A percentile compares a stretch with the other conserved stretches of the same genome.
phyloP scores from a whole-genome alignment of 2,329 filamentous ascomycete species.

The Alternaria incomplexa region DNA sequence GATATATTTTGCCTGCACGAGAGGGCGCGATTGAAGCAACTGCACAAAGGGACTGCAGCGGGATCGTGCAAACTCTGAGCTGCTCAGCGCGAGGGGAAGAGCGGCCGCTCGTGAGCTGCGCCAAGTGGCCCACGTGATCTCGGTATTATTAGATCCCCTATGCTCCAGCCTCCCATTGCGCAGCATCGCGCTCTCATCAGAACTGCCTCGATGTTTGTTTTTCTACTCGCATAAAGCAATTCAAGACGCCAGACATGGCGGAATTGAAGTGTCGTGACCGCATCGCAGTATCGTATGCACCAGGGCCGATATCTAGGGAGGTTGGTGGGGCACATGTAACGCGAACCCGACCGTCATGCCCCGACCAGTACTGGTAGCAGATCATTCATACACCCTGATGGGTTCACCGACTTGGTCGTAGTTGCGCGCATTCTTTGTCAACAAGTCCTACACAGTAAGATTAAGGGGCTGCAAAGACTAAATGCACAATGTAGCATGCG shows the following conservation, averaged over 20 bases:
- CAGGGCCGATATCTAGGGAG: neutral
- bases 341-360: conserved; percentile 4
- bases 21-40: conserved; percentile 6
- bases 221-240: neutral
- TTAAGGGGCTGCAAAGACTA: neutral
- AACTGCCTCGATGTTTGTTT: conserved; percentile 1
- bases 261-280: neutral
- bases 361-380: neutral
- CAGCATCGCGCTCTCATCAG: neutral
- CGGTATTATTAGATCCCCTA: conserved; percentile 15
- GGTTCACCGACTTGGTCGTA: neutral
- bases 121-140: conserved; percentile 21
- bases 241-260: neutral
- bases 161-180: conserved; percentile 12
- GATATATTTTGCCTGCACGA: neutral
- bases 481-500: conserved; percentile 1
- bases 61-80: conserved; percentile 7
- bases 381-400: neutral
- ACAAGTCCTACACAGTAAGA: neutral
- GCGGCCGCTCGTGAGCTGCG: conserved; percentile 15
- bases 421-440: neutral
- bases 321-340: conserved; percentile 7
- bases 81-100: conserved; percentile 3
- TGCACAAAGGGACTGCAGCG: neutral
- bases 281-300: neutral